Percentiles rank a stretch among this genome's conserved stretches.
Conservation (phyloP, 2,329 filamentous ascomycete genomes). For the Colletotrichum magnum region DNA sequence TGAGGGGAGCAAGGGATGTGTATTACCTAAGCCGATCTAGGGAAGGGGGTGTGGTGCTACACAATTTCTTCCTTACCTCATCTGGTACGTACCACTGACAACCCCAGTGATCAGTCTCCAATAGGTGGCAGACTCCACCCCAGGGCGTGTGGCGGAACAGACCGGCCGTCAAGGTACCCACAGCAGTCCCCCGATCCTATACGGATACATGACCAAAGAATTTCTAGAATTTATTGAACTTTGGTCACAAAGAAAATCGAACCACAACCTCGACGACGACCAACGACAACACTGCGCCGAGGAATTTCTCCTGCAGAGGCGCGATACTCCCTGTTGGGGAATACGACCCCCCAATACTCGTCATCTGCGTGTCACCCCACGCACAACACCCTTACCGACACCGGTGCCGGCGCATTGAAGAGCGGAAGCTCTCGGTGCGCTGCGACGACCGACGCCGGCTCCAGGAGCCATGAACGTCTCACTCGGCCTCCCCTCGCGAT, state of each 20-base stretch:
- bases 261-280: slow-evolving; percentile 18
- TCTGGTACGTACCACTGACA: slow-evolving; percentile 13
- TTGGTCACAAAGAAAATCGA: slow-evolving; percentile 2
- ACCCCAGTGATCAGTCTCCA: neutral
- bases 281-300: no score
- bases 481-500: slow-evolving; percentile 35
- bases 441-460: slow-evolving; percentile 19
- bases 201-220: slow-evolving; percentile 12
- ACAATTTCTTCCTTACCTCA: neutral
- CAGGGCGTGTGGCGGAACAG: slow-evolving; percentile 5
- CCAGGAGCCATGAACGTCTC: slow-evolving; percentile 40
- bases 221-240: slow-evolving; percentile 10
- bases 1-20: neutral
- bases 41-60: slow-evolving; percentile 10
- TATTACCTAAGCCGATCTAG: neutral
- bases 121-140: neutral
- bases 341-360: no score
- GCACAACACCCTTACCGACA: neutral
- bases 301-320: neutral
- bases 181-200: slow-evolving; percentile 8
- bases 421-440: slow-evolving; percentile 30
- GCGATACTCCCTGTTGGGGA: no score
- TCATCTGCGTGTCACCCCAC: no score
- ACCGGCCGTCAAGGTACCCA: slow-evolving; percentile 11
- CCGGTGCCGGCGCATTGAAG: slow-evolving; percentile 36